Conservation (phyloP, 2,329 filamentous ascomycete species). For the Phaeoacremonium minimum region DNA sequence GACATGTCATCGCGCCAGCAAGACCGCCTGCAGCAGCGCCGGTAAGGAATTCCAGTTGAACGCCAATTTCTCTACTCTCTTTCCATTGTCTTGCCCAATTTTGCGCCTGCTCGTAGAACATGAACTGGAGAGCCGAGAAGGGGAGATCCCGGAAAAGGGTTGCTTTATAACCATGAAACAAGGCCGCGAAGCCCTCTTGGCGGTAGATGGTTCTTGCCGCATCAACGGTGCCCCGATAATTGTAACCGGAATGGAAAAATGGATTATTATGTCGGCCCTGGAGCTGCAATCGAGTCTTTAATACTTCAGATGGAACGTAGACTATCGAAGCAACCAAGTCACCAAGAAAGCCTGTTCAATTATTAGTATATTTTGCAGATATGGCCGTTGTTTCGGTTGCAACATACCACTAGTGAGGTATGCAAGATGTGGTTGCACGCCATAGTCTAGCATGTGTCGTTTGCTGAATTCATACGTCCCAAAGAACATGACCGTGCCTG, state of each 20-base stretch:
- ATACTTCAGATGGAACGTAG: slow-evolving; percentile 94
- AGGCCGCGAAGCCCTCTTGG: slow-evolving; percentile 74
- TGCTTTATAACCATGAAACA: slow-evolving; percentile 97
- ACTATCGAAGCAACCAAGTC: slow-evolving; percentile 88
- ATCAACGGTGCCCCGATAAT: slow-evolving; percentile 82
- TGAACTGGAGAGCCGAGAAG: slow-evolving; percentile 94
- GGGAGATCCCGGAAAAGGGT: slow-evolving; percentile 92
- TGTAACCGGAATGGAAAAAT: slow-evolving; percentile 90
- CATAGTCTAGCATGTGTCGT: slow-evolving; percentile 77
- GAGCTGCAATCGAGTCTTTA: slow-evolving; percentile 94
- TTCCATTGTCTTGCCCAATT: slow-evolving; percentile 75
- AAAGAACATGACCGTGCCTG: slow-evolving; percentile 92
- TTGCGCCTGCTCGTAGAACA: slow-evolving; percentile 95
- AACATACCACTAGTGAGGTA: slow-evolving; percentile 76
- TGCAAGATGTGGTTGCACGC: slow-evolving; percentile 75
- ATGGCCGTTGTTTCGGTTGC: background rate
- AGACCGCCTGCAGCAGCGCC: slow-evolving; percentile 87
- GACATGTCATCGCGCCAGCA: slow-evolving; percentile 91
- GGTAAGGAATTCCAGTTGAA: slow-evolving; percentile 81
- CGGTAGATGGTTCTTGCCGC: slow-evolving; percentile 81
- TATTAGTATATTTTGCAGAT: background rate
- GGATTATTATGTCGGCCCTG: slow-evolving; percentile 96
- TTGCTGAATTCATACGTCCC: slow-evolving; percentile 96
- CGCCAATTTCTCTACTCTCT: slow-evolving; percentile 77
- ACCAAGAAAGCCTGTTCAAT: slow-evolving; percentile 71